Evolutionary conservation across 2,329 filamentous ascomycete species (phyloP).

Genomic region (Colletotrichum musae): DNA sequence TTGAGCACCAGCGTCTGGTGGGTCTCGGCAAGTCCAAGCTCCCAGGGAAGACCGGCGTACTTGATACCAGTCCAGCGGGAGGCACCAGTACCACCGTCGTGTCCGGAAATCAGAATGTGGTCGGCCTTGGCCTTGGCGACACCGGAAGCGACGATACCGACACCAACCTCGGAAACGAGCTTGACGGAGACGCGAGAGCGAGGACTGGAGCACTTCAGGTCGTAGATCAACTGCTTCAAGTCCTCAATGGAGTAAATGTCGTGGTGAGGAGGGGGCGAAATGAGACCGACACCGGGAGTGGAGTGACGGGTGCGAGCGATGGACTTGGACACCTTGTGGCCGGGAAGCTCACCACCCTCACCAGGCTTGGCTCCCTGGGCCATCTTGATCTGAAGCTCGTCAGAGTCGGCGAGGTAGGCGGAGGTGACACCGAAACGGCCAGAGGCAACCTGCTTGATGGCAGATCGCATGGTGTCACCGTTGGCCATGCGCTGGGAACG

Average conservation of each 20-base stretch:
- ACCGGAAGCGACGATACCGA: conserved; percentile 97
- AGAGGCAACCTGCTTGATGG: conserved; percentile 97
- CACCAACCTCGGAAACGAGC: conserved; percentile 96
- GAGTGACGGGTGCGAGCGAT: conserved; percentile 97
- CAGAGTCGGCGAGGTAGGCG: conserved; percentile 93
- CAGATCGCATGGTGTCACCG: conserved; percentile 96
- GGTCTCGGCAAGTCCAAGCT: conserved; percentile 95
- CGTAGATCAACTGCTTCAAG: conserved; percentile 97
- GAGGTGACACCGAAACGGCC: conserved; percentile 97
- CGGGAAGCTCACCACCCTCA: conserved; percentile 96
- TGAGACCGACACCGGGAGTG: conserved; percentile 94
- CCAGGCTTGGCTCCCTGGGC: conserved; percentile 98
- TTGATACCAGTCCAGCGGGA: conserved; percentile 99
- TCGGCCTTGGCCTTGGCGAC: conserved; percentile 98
- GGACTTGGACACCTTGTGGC: conserved; percentile 94
- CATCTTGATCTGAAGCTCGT: conserved; percentile 99
- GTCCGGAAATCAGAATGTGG: conserved; percentile 95
- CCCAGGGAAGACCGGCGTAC: conserved; percentile 97
- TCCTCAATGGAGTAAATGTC: conserved; percentile 99
- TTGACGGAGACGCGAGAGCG: conserved; percentile 95
- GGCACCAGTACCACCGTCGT: conserved; percentile 96
- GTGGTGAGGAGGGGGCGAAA: conserved; percentile 96
- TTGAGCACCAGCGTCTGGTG: conserved; percentile 97
- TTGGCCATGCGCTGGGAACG: conserved; percentile 89
- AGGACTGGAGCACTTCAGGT: conserved; percentile 96